Percentiles rank a stretch among this genome's conserved stretches.
Conservation (phyloP, 306 rosid species). For the Pterocarpus macrocarpus region DNA sequence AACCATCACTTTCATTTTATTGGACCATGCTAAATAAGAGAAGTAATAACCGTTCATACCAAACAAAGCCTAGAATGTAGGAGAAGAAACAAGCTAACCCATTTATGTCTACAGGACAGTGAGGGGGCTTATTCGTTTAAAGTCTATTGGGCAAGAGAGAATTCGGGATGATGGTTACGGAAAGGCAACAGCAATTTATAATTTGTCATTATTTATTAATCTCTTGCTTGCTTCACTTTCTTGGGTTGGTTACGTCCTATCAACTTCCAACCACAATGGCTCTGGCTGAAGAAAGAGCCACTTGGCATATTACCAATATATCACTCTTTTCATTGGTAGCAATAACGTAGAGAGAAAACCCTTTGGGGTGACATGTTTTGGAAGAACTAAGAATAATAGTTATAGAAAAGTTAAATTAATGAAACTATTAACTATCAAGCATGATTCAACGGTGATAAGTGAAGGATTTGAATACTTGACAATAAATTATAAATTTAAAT, state of each 20-base stretch:
- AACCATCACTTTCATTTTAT: no score
- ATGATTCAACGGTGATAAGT: neutral
- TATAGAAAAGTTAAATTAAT: neutral
- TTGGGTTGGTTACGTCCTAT: conserved; percentile 20
- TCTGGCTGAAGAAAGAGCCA: conserved; percentile 8
- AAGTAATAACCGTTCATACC: neutral
- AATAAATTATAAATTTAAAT: neutral
- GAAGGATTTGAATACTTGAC: neutral
- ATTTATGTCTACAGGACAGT: no score
- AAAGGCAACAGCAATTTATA: neutral
- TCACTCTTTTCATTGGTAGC: neutral
- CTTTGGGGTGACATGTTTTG: neutral
- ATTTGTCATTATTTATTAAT: neutral
- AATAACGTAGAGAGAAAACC: neutral
- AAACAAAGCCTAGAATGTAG: conserved; percentile 10
- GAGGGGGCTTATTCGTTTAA: neutral
- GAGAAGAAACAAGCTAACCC: conserved; percentile 39
- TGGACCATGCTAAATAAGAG: neutral
- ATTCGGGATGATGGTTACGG: neutral
- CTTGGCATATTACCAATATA: conserved; percentile 1
- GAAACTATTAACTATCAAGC: neutral
- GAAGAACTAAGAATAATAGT: neutral
- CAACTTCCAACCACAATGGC: conserved; percentile 18
- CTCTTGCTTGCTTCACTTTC: neutral
- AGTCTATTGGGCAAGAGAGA: neutral